Evolutionary conservation across 1,284 basidiomycete genomes (phyloP).

Genomic region (Amylostereum areolatum): DNA sequence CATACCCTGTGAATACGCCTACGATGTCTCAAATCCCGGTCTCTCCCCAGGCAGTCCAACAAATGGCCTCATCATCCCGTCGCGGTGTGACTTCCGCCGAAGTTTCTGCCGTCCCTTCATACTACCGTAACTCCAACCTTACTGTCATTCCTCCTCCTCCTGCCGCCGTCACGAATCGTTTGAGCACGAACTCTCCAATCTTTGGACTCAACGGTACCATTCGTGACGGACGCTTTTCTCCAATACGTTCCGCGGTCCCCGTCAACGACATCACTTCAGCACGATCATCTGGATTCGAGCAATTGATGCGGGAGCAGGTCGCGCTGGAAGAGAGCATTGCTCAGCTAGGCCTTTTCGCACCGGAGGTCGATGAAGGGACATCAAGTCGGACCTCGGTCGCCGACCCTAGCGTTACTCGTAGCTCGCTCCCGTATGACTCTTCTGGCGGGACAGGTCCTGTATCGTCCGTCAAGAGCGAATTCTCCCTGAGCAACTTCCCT

Average conservation of each 20-base stretch:
- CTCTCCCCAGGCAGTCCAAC: not conserved
- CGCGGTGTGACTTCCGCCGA: too few relatives aligned
- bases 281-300: conserved; percentile 33
- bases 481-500: conserved; percentile 68
- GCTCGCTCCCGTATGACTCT: not conserved
- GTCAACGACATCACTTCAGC: conserved; percentile 14
- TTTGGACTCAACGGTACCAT: conserved; percentile 42
- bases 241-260: not conserved
- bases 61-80: not conserved
- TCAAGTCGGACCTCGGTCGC: conserved; percentile 2
- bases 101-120: not conserved
- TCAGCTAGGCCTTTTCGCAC: conserved; percentile 45
- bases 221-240: conserved; percentile 1
- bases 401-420: not conserved
- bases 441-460: conserved; percentile 14
- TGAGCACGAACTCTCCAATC: conserved; percentile 34
- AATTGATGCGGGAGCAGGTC: conserved; percentile 53
- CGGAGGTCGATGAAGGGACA: conserved; percentile 3
- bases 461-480: conserved; percentile 45
- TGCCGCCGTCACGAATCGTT: not conserved
- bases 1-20: too few relatives aligned
- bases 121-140: not conserved
- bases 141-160: conserved; percentile 5
- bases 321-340: conserved; percentile 64
- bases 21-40: too few relatives aligned